Percentiles rank a stretch among this genome's conserved stretches.
phyloP scores from a whole-genome alignment of 1,139 yeast species.

The Yamadazyma conglobata region DNA sequence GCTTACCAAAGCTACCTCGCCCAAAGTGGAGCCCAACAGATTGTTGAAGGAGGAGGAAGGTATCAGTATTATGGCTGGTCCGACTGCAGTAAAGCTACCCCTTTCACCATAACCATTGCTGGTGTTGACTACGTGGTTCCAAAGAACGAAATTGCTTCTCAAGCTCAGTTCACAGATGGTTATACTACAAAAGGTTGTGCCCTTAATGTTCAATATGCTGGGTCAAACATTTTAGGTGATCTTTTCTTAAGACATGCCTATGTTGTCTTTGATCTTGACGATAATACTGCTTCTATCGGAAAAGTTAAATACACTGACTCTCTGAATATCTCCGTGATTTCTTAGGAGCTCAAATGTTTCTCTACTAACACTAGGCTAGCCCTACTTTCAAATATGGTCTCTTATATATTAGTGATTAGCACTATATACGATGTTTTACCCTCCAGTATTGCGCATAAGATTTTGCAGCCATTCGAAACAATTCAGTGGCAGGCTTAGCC shows the following conservation, averaged over 20 bases:
- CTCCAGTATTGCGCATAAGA: no score
- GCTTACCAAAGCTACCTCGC: conserved; percentile 18
- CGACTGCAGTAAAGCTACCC: conserved; percentile 6
- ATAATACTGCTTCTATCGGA: conserved; percentile 60
- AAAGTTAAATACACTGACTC: conserved; percentile 43
- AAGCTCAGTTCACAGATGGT: conserved; percentile 7
- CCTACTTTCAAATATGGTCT: no score
- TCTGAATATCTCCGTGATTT: conserved; percentile 30
- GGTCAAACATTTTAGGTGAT: conserved; percentile 55
- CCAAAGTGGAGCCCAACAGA: conserved; percentile 8
- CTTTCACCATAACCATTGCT: conserved; percentile 27
- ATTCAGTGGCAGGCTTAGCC: no score
- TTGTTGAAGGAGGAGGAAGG: not conserved
- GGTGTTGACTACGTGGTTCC: conserved; percentile 31
- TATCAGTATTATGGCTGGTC: conserved; percentile 8
- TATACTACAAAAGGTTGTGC: conserved; percentile 10
- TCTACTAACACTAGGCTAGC: no score
- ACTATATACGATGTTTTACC: no score
- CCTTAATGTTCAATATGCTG: conserved; percentile 4
- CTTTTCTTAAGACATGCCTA: conserved; percentile 72
- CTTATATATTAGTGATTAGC: no score
- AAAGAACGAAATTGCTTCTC: conserved; percentile 4
- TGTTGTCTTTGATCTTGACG: conserved; percentile 72
- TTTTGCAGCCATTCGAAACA: no score
- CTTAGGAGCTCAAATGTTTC: no score